Evolutionary conservation across 177 flowering plant species (phyloP).

Genomic region (Vitis hybrid): DNA sequence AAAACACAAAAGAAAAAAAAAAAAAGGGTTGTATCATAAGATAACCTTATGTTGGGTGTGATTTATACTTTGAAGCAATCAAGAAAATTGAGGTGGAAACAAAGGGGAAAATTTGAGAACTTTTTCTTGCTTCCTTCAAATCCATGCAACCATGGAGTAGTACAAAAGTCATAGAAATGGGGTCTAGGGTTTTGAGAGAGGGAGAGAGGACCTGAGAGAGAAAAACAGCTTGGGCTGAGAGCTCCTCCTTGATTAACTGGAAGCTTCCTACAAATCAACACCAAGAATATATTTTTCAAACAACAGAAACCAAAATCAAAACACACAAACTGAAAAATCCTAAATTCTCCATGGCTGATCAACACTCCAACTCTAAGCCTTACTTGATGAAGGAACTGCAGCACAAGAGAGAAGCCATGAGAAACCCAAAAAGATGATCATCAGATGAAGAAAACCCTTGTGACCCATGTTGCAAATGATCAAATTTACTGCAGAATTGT

Average conservation of each 20-base stretch:
- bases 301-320: background rate
- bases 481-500: background rate
- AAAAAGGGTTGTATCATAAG: too few species aligned
- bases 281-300: background rate
- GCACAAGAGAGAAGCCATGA: slow-evolving; percentile 22
- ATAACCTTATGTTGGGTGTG: too few species aligned
- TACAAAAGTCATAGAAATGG: background rate
- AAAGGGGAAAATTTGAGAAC: too few species aligned
- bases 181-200: slow-evolving; percentile 11
- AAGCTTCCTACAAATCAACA: slow-evolving; percentile 28
- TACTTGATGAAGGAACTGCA: slow-evolving; percentile 39
- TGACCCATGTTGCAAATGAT: slow-evolving; percentile 19
- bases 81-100: too few species aligned
- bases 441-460: slow-evolving; percentile 16
- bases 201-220: slow-evolving; percentile 24
- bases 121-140: background rate
- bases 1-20: too few species aligned
- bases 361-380: background rate
- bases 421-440: slow-evolving; percentile 28
- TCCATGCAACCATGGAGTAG: too few species aligned
- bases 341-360: too few species aligned
- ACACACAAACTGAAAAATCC: background rate
- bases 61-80: too few species aligned
- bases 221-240: slow-evolving; percentile 18
- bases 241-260: slow-evolving; percentile 13